Evolutionary conservation across 140 eudicot species (phyloP).

Genomic region (Flaveria floridana): DNA sequence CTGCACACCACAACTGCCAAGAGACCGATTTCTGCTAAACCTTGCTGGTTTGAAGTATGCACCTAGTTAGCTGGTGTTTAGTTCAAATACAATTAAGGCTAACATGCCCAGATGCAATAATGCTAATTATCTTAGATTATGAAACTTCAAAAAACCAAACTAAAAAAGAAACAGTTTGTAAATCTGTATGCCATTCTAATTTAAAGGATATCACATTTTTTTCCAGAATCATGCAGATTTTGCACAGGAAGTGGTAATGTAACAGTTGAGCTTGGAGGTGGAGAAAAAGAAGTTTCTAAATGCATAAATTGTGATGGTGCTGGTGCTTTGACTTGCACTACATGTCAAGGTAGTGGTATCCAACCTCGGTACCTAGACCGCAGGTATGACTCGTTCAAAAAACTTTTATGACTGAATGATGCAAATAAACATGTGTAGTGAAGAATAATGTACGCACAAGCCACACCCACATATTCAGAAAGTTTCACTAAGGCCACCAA

Average conservation of each 20-base stretch:
- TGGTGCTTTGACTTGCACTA: slow-evolving; percentile 91
- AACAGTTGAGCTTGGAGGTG: slow-evolving; percentile 86
- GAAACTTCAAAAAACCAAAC: no score
- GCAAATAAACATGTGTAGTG: background rate
- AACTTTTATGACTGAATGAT: background rate
- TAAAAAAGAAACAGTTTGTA: no score
- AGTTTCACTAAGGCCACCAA: background rate
- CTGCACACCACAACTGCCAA: background rate
- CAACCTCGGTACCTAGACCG: slow-evolving; percentile 99
- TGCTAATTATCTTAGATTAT: no score
- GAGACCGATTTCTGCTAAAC: background rate
- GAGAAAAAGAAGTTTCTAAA: slow-evolving; percentile 76
- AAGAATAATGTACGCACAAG: background rate
- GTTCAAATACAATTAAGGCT: background rate
- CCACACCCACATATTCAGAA: background rate
- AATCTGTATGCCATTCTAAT: background rate
- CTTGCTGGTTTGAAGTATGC: no score
- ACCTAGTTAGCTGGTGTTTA: no score
- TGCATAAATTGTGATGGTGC: slow-evolving; percentile 95
- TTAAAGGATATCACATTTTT: background rate
- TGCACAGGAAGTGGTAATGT: slow-evolving; percentile 79
- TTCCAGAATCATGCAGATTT: slow-evolving; percentile 83
- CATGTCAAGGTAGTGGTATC: slow-evolving; percentile 94
- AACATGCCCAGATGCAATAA: background rate
- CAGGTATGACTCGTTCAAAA: slow-evolving; percentile 42